A percentile compares a stretch with the other conserved stretches of the same genome.
phyloP scores from a whole-genome alignment of 345 rosid species.

The Mercurialis annua region DNA sequence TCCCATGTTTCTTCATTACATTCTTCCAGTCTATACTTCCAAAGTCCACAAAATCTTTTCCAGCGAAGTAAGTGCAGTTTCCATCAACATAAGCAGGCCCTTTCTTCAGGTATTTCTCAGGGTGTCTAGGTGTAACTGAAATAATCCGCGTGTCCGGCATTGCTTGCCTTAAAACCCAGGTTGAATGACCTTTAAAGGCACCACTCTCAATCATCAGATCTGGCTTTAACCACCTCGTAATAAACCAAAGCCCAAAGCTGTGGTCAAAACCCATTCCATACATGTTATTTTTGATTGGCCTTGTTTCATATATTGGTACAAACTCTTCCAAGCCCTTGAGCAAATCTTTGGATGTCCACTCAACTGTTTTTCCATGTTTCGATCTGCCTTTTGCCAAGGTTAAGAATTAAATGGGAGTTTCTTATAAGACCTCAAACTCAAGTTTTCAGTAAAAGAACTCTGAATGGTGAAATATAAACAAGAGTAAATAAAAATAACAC shows the following conservation, averaged over 20 bases:
- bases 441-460: neutral
- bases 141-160: constrained; percentile 82
- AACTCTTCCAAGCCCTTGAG: constrained; percentile 87
- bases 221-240: constrained; percentile 83
- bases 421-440: constrained; percentile 27
- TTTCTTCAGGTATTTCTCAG: constrained; percentile 81
- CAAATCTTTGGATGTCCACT: constrained; percentile 94
- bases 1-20: constrained; percentile 62
- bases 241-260: constrained; percentile 99
- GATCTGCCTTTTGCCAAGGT: constrained; percentile 99
- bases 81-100: constrained; percentile 97
- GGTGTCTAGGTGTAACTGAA: constrained; percentile 87
- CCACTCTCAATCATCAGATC: constrained; percentile 97
- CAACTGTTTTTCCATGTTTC: constrained; percentile 92
- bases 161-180: constrained; percentile 98
- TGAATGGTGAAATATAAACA: neutral
- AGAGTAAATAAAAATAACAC: neutral
- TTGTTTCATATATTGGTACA: constrained; percentile 84
- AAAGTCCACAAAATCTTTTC: constrained; percentile 94
- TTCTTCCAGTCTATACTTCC: constrained; percentile 82
- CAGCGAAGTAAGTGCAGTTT: constrained; percentile 95
- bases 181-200: constrained; percentile 97
- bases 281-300: constrained; percentile 92
- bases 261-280: constrained; percentile 99
- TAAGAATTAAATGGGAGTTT: constrained; percentile 42